Evolutionary conservation across 306 rosid genomes (phyloP).

Genomic region (Castanea crenata): DNA sequence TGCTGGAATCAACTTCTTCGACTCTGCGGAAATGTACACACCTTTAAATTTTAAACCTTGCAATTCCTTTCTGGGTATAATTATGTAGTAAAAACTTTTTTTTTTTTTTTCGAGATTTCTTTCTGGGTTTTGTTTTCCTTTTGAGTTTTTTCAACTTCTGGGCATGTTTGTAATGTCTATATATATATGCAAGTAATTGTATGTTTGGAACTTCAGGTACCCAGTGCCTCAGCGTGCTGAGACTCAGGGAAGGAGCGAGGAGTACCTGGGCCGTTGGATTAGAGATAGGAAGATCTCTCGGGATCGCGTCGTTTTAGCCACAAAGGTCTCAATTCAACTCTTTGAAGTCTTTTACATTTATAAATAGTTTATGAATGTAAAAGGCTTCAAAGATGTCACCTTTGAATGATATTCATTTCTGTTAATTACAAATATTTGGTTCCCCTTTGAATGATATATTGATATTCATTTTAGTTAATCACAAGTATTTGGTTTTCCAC

Average conservation of each 20-base stretch:
- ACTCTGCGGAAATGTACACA: slow-evolving; percentile 81
- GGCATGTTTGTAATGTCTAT: neutral
- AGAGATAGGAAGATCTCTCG: slow-evolving; percentile 52
- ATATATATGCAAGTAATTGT: neutral
- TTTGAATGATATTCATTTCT: too few species aligned
- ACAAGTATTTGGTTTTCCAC: neutral
- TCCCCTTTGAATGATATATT: neutral
- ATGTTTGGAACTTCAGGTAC: slow-evolving; percentile 43
- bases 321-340: slow-evolving; percentile 52
- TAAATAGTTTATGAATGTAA: too few species aligned
- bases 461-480: neutral
- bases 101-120: neutral
- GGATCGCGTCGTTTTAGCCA: slow-evolving; percentile 58
- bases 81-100: neutral
- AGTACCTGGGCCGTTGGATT: slow-evolving; percentile 82
- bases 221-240: slow-evolving; percentile 84
- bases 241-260: slow-evolving; percentile 84
- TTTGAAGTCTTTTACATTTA: neutral
- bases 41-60: neutral
- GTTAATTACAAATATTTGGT: neutral
- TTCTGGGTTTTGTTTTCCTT: neutral
- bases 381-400: neutral
- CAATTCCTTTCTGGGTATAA: neutral
- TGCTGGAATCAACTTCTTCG: slow-evolving; percentile 85
- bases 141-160: neutral